These are phyloP conservation scores for Cinchona pubescens DNA, from an alignment of 257 asterid species.

Conservation along the genomic window DNA sequence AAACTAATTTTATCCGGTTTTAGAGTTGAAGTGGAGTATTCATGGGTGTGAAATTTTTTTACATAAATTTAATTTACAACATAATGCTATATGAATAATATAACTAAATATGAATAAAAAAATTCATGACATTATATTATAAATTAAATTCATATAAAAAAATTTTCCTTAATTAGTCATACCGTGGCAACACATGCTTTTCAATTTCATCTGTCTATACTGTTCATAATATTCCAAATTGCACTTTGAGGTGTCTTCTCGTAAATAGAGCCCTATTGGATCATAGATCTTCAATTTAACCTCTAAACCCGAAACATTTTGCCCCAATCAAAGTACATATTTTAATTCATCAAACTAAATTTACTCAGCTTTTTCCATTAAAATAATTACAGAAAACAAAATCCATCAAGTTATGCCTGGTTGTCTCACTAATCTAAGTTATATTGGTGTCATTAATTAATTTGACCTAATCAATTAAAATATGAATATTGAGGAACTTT, in stretches of 20 bases:
- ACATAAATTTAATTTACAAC: no score
- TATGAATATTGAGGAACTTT: background rate
- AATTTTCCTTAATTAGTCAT: no score
- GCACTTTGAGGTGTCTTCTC: constrained; percentile 4
- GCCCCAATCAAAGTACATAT: background rate
- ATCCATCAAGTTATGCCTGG: background rate
- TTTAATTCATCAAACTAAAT: background rate
- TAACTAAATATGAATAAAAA: no score
- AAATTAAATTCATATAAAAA: no score
- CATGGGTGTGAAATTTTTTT: no score
- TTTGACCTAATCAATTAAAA: background rate
- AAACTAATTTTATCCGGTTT: no score
- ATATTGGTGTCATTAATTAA: background rate
- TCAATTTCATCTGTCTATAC: background rate
- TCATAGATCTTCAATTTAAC: background rate
- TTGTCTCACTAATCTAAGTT: background rate
- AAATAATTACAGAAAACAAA: background rate
- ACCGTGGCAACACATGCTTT: constrained; percentile 6
- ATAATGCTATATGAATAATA: no score
- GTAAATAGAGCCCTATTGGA: constrained; percentile 2
- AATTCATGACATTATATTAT: no score
- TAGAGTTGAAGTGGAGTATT: no score
- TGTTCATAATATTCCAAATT: background rate
- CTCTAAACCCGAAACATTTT: background rate
- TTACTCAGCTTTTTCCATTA: background rate